Conservation (phyloP, 1,139 yeast genomes). For the Scheffersomyces segobiensis region DNA sequence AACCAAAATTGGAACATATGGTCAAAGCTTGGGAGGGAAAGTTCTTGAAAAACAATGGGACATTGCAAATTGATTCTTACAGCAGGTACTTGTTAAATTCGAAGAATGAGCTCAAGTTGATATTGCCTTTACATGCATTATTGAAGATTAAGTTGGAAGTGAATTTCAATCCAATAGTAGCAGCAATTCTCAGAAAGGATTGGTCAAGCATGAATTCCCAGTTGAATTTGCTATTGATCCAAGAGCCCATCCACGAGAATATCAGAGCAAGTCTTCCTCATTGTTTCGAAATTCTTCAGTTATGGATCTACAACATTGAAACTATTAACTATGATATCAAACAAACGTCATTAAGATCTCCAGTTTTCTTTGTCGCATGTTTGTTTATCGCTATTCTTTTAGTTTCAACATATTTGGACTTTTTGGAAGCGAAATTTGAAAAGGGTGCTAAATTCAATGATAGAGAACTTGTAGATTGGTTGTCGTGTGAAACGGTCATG, state of each 20-base stretch:
- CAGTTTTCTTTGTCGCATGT: slow-evolving; percentile 71
- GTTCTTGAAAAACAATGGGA: slow-evolving; percentile 62
- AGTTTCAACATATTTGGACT: slow-evolving; percentile 59
- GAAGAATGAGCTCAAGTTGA: slow-evolving; percentile 59
- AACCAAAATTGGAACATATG: slow-evolving; percentile 55
- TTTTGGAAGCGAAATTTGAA: slow-evolving; percentile 42
- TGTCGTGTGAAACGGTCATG: slow-evolving; percentile 50
- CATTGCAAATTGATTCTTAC: slow-evolving; percentile 51
- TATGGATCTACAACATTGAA: slow-evolving; percentile 71
- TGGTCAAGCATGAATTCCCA: slow-evolving; percentile 64
- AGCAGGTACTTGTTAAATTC: slow-evolving; percentile 51
- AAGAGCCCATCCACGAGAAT: slow-evolving; percentile 50
- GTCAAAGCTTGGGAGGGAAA: slow-evolving; percentile 66
- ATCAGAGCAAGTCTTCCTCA: slow-evolving; percentile 58
- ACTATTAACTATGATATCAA: slow-evolving; percentile 57
- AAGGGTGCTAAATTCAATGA: slow-evolving; percentile 14
- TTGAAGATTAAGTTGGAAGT: slow-evolving; percentile 65
- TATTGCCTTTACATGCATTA: slow-evolving; percentile 62
- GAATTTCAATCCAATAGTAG: slow-evolving; percentile 56
- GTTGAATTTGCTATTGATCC: slow-evolving; percentile 35
- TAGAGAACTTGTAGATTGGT: slow-evolving; percentile 43
- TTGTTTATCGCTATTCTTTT: slow-evolving; percentile 60
- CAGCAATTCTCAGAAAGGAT: slow-evolving; percentile 59
- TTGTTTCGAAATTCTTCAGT: slow-evolving; percentile 58
- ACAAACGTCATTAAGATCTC: slow-evolving; percentile 66